phyloP scores from a whole-genome alignment of 2,329 filamentous ascomycete species.

The Thelonectria blattea region DNA sequence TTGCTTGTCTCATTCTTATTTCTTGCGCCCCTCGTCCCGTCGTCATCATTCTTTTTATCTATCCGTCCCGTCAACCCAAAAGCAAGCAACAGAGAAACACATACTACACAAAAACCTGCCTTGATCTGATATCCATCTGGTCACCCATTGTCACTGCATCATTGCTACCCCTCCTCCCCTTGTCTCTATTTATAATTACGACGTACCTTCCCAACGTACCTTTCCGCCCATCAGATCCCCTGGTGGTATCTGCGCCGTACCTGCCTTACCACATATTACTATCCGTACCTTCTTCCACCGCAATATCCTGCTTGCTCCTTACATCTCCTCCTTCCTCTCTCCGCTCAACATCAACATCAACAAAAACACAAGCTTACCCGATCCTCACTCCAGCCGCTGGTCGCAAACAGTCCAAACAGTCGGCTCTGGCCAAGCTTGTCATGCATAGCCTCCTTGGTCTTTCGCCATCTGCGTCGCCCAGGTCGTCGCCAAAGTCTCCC shows the following conservation, averaged over 20 bases:
- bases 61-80: slow-evolving; percentile 8
- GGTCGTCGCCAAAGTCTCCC: slow-evolving; percentile 39
- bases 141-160: slow-evolving; percentile 16
- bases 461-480: slow-evolving; percentile 37
- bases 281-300: slow-evolving; percentile 10
- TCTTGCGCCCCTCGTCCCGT: slow-evolving; percentile 8
- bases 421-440: slow-evolving; percentile 51
- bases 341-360: slow-evolving; percentile 16
- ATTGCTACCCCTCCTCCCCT: slow-evolving; percentile 16
- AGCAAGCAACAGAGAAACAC: too few relatives aligned
- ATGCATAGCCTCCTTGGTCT: slow-evolving; percentile 51
- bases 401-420: slow-evolving; percentile 49
- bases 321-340: slow-evolving; percentile 17
- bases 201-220: slow-evolving; percentile 2
- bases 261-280: slow-evolving; percentile 11
- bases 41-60: neutral
- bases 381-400: slow-evolving; percentile 38
- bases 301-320: slow-evolving; percentile 11
- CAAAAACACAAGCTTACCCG: slow-evolving; percentile 23
- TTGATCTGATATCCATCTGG: too few relatives aligned
- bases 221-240: neutral
- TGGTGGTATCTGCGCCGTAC: neutral
- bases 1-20: slow-evolving; percentile 23
- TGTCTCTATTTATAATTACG: neutral
- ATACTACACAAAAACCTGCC: too few relatives aligned